phyloP scores from a whole-genome alignment of 2,329 filamentous ascomycete species.

The Beauveria scarabaeidicola region DNA sequence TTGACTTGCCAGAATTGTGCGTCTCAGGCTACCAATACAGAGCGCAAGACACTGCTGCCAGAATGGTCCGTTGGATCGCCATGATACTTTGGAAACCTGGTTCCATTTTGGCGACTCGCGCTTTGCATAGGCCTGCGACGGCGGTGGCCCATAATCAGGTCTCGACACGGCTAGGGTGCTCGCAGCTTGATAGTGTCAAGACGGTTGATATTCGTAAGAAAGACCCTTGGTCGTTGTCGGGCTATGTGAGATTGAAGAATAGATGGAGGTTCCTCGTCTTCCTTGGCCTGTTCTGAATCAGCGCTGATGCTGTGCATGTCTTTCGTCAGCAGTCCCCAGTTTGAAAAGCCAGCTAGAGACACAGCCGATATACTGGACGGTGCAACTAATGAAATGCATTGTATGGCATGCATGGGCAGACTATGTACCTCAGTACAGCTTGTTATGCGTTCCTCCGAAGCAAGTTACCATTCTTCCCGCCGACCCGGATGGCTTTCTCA shows the following conservation, averaged over 20 bases:
- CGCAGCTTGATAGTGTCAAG: background rate
- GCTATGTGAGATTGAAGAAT: background rate
- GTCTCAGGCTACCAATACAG: background rate
- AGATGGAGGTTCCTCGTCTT: background rate
- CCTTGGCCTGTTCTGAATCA: background rate
- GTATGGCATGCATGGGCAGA: background rate
- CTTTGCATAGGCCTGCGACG: background rate
- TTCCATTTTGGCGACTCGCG: background rate
- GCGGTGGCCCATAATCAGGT: background rate
- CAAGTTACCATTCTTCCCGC: background rate
- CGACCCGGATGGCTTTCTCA: background rate
- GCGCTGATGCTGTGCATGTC: background rate
- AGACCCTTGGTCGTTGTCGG: background rate
- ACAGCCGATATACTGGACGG: background rate
- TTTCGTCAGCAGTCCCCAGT: background rate
- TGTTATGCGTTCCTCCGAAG: background rate
- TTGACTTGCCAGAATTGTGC: background rate
- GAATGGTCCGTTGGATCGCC: background rate
- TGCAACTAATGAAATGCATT: background rate
- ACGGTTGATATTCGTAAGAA: background rate
- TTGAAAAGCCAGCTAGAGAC: background rate
- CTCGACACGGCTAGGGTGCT: background rate
- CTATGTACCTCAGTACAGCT: too few species aligned
- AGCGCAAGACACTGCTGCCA: background rate
- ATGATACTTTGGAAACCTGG: background rate